Conservation (phyloP, 2,329 filamentous ascomycete species). For the Arthrobotrys musiformis region DNA sequence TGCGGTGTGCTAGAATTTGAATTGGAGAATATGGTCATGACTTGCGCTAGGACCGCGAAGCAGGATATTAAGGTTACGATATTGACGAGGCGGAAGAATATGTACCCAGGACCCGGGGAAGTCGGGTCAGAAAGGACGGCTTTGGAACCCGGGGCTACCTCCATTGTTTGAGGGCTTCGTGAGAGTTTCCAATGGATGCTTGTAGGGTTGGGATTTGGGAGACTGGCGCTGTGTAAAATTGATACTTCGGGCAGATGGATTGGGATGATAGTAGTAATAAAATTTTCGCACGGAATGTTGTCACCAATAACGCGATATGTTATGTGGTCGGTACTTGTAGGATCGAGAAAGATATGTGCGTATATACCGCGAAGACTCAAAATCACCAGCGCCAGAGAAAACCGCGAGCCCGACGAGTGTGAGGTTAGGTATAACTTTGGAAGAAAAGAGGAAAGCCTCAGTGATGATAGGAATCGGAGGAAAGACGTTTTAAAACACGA, state of each 20-base stretch:
- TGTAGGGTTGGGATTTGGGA: neutral
- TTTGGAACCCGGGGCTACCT: conserved; percentile 47
- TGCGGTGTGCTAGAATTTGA: conserved; percentile 19
- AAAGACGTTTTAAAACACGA: conserved; percentile 5
- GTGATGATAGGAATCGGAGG: neutral
- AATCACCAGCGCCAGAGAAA: conserved; percentile 1
- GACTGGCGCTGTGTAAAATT: neutral
- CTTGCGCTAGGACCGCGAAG: conserved; percentile 45
- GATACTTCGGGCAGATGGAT: neutral
- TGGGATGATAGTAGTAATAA: neutral
- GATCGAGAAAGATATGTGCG: neutral
- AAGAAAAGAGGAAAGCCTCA: neutral
- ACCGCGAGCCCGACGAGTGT: neutral
- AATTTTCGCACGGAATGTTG: no score
- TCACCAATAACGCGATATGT: neutral
- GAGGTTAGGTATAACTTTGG: neutral
- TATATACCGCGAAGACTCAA: neutral
- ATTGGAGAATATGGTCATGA: conserved; percentile 37
- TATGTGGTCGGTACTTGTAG: neutral
- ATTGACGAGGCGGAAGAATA: conserved; percentile 48
- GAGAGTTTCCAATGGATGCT: neutral
- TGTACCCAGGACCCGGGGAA: conserved; percentile 49
- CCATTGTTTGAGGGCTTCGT: conserved; percentile 22
- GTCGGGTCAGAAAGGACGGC: conserved; percentile 15
- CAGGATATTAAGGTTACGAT: conserved; percentile 44